phyloP scores from a whole-genome alignment of 441 rosid genomes.

The Raphanus hybrid region DNA sequence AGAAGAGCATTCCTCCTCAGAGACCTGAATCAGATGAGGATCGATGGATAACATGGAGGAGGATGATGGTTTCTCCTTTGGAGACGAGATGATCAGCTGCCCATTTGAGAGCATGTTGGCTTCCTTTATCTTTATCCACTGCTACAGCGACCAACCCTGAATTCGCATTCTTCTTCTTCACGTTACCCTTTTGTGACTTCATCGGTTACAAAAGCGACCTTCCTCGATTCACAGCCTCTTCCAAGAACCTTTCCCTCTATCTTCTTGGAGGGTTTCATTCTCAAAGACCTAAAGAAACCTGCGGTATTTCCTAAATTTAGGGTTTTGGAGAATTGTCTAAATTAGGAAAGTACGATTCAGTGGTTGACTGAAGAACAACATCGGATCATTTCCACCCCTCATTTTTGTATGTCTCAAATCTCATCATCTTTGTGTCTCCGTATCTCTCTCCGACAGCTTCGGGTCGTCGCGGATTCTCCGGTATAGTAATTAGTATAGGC shows the following conservation, averaged over 20 bases:
- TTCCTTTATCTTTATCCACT: slow-evolving; percentile 76
- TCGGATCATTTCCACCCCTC: too few species aligned
- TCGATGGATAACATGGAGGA: slow-evolving; percentile 62
- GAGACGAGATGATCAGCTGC: slow-evolving; percentile 68
- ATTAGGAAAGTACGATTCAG: slow-evolving; percentile 17
- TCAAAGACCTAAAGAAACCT: slow-evolving; percentile 10
- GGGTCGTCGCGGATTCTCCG: slow-evolving; percentile 19
- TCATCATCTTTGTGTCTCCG: slow-evolving; percentile 20
- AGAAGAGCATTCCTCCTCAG: not conserved
- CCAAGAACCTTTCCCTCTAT: slow-evolving; percentile 20
- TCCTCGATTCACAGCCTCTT: too few species aligned
- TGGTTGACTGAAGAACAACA: slow-evolving; percentile 33
- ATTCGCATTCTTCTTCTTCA: slow-evolving; percentile 43
- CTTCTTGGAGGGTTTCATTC: slow-evolving; percentile 28
- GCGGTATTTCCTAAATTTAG: slow-evolving; percentile 24
- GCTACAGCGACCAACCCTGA: slow-evolving; percentile 82
- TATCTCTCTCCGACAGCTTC: slow-evolving; percentile 20
- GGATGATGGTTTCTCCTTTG: slow-evolving; percentile 71
- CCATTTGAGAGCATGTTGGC: slow-evolving; percentile 93
- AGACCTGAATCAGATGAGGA: slow-evolving; percentile 44
- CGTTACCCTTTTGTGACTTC: slow-evolving; percentile 53
- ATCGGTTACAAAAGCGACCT: slow-evolving; percentile 42
- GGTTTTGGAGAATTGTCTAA: not conserved
- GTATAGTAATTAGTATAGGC: not conserved
- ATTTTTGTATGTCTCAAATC: too few species aligned